A percentile compares a stretch with the other conserved stretches of the same genome.
These are phyloP conservation scores for Colletotrichum echinochloae DNA, from an alignment of 2,329 filamentous ascomycete genomes.

Conservation along the genomic window DNA sequence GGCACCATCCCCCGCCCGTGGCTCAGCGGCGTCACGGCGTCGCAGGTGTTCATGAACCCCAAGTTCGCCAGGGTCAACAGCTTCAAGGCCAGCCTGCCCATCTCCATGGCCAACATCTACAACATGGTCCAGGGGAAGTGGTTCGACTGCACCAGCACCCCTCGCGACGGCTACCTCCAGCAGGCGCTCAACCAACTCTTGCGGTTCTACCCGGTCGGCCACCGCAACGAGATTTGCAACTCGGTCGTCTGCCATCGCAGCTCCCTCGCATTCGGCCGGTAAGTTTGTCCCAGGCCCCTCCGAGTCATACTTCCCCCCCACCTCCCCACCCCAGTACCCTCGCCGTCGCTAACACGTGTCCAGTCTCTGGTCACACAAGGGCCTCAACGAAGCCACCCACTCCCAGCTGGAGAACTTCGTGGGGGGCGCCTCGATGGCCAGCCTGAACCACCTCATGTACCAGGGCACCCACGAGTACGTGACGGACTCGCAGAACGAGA, in stretches of 20 bases:
- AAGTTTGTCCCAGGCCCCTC: slow-evolving; percentile 40
- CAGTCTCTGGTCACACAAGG: slow-evolving; percentile 69
- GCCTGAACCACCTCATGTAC: slow-evolving; percentile 66
- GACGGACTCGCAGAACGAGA: slow-evolving; percentile 42
- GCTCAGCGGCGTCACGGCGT: slow-evolving; percentile 69
- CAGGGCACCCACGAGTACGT: slow-evolving; percentile 65
- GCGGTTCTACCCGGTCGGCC: slow-evolving; percentile 66
- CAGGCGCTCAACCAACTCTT: slow-evolving; percentile 65
- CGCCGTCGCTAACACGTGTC: too few species aligned
- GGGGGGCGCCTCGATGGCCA: slow-evolving; percentile 70
- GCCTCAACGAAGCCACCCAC: slow-evolving; percentile 75
- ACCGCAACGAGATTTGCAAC: slow-evolving; percentile 68
- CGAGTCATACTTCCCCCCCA: too few species aligned
- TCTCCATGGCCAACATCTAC: slow-evolving; percentile 64
- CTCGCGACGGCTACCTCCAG: slow-evolving; percentile 62
- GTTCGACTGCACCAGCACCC: slow-evolving; percentile 64
- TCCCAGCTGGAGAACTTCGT: slow-evolving; percentile 71
- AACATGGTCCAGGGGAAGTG: slow-evolving; percentile 61
- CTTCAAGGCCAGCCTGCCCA: slow-evolving; percentile 63
- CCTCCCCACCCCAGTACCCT: too few species aligned
- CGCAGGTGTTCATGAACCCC: slow-evolving; percentile 74
- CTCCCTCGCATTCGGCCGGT: slow-evolving; percentile 70
- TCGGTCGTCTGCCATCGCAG: slow-evolving; percentile 71
- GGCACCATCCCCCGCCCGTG: slow-evolving; percentile 68
- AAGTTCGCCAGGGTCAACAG: slow-evolving; percentile 67